These are phyloP conservation scores for Phaeotremella skinneri DNA, from an alignment of 768 basidiomycete species.

Conservation along the genomic window DNA sequence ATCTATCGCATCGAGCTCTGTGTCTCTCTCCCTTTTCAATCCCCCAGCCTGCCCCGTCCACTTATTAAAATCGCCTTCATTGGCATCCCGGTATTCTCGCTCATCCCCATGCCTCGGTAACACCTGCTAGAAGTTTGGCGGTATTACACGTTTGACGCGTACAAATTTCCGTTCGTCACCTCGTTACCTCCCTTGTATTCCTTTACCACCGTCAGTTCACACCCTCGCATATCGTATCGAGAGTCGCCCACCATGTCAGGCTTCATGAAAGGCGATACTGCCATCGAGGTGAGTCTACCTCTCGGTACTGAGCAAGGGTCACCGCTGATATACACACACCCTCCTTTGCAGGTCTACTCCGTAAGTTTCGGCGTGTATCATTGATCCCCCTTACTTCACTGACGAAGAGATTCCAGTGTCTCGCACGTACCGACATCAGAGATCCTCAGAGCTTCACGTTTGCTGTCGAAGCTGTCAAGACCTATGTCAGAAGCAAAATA, in stretches of 20 bases:
- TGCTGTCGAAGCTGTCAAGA: slow-evolving; percentile 28
- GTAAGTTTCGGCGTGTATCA: neutral
- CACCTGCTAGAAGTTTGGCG: too few relatives aligned
- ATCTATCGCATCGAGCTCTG: too few relatives aligned
- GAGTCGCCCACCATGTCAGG: neutral
- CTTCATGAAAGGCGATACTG: slow-evolving; percentile 3
- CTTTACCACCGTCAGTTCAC: too few relatives aligned
- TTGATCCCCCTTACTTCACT: neutral
- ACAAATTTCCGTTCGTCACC: too few relatives aligned
- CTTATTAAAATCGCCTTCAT: too few relatives aligned
- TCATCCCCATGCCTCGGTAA: too few relatives aligned
- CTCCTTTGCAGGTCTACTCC: neutral
- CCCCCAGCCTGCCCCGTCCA: too few relatives aligned
- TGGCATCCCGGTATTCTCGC: too few relatives aligned
- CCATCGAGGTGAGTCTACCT: neutral
- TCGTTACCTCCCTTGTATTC: too few relatives aligned
- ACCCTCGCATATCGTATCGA: too few relatives aligned
- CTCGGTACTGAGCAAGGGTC: neutral
- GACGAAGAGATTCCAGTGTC: slow-evolving; percentile 10
- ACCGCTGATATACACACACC: neutral
- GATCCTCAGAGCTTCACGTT: slow-evolving; percentile 15
- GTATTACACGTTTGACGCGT: too few relatives aligned
- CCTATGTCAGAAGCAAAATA: slow-evolving; percentile 28
- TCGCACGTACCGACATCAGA: slow-evolving; percentile 20
- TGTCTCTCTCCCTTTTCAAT: too few relatives aligned